Evolutionary conservation across 2,329 filamentous ascomycete genomes (phyloP).

Genomic region (Nemania serpens): DNA sequence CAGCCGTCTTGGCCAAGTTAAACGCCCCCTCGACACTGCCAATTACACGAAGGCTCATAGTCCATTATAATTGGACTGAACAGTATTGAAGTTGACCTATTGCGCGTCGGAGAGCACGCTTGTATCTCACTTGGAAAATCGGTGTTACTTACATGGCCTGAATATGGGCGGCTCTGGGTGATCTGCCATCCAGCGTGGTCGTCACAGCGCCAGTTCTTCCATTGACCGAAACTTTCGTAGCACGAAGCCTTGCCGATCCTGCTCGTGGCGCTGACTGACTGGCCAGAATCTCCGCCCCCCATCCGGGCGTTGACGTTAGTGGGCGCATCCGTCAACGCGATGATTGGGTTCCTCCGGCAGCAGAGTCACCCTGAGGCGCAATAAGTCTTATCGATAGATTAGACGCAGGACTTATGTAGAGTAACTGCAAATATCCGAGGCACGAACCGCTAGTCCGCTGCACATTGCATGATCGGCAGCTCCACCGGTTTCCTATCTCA

Average conservation of each 20-base stretch:
- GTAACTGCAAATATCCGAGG: no score
- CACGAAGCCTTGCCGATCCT: conserved; percentile 43
- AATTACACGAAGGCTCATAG: background rate
- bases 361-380: conserved; percentile 41
- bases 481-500: no score
- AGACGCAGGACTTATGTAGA: no score
- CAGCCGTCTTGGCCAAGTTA: background rate
- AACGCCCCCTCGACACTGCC: background rate
- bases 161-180: conserved; percentile 37
- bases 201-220: conserved; percentile 47
- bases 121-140: background rate
- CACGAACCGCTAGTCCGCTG: no score
- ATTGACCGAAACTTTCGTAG: conserved; percentile 45
- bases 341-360: conserved; percentile 46
- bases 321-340: conserved; percentile 43
- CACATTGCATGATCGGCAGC: no score
- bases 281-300: conserved; percentile 38
- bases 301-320: conserved; percentile 46
- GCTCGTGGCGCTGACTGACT: conserved; percentile 39
- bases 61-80: conserved; percentile 40
- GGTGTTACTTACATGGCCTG: conserved; percentile 36
- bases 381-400: no score
- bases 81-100: conserved; percentile 45
- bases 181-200: conserved; percentile 48
- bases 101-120: conserved; percentile 10